Base-by-base conservation (phyloP, 495 filamentous ascomycete genomes). In the Hypoxylon subgilvum region DNA sequence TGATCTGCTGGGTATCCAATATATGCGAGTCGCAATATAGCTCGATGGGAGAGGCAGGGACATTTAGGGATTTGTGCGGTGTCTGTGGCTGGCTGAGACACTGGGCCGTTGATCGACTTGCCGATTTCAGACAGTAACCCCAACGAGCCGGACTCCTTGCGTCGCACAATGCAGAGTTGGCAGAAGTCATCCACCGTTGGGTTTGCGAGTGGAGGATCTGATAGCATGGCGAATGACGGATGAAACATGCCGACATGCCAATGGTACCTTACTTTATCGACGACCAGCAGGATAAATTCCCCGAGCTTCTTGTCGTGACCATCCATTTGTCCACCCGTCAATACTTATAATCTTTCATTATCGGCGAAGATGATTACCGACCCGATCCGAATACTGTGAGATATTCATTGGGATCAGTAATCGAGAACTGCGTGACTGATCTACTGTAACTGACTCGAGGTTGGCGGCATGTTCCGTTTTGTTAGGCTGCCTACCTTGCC, bases 91-190 rank as follows among this genome's bases (percentile, higher is more conserved):
- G 31, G 13, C 27, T 14, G 28, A 36, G 19, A 35, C 45, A 6
- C 25, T 16, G 9, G 19, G 17, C 2, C 22, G 35, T 31, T 31
- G 18, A 51, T 55, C 61, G 43, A 13, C 14, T 50, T 57, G 28
- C 52, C 43, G 19, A 40, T 64, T 58, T 30, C 43, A 45, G 60
- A 53, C 41, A 36, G 23, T 8, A 53, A 36, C 36, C 54, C 38
- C 31, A 44, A 16, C 25, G 3, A 44, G 23, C 30, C 16, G 36
- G 23, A 32, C 60, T 54, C 61, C 61, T 64, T 64, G 54, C 61
- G 43, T 64, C 61, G 49, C 39, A 49, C 32, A 40, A 54, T 58
- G 53, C 49, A 54, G 49, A 54, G n/a, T n/a, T n/a, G 35, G 48
- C 47, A 50, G 48, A n/a, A 47, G 31, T 39, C 25, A 45, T 23